Base-by-base conservation (phyloP, 1,284 basidiomycete species). In the Apiotrichum domesticum region DNA sequence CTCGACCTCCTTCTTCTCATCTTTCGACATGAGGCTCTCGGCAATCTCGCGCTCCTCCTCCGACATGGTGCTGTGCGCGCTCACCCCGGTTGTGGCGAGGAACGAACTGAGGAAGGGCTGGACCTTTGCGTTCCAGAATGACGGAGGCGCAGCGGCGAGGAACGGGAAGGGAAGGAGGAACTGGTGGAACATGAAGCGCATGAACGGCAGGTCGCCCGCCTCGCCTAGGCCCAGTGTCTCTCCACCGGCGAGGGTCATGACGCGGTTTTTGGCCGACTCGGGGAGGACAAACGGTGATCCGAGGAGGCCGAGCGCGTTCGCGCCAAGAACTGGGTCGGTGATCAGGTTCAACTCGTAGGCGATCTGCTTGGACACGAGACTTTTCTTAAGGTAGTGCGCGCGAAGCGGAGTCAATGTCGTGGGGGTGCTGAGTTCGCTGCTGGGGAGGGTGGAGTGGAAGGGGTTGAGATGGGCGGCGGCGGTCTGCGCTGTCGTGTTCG, bases 341-440 rank as follows among this genome's bases (percentile, higher is more conserved):
- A 94, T 81, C 43, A 81, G 79, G 58, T 84, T 80, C 54, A 96
- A 81, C 75, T 98, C 94, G 41, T 80, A 79, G 62, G 80, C 77
- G 63, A 95, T 85, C 73, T 97, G 86, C 45, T 96, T 84, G 63
- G 87, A 84, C 46, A 98, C 83, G 54, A 97, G 85, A n/a, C 87
- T 83, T 76, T 95, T 94, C 79, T 96, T 97, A 71, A 97, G 87
- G 75, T 97, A 97, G 71, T 97, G 93, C 1, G 91, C 90, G 42
- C 91, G 85, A 35, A 93, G 77, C 4, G 93, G 88, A 0, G 89
- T 90, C 48, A 95, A 80, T 33, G 63, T 73, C 11, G 69, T 66
- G 3, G 72, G 70, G 8, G 70, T 69, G 3, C 52, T 52, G 33
- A 58, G 42, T 14, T 63, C 57, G 10, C 43, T 53, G n/a, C 56